Percentiles rank a stretch among this genome's conserved stretches.
These are phyloP conservation scores for Lizonia empirigonia DNA, from an alignment of 2,329 filamentous ascomycete species.

Conservation along the genomic window DNA sequence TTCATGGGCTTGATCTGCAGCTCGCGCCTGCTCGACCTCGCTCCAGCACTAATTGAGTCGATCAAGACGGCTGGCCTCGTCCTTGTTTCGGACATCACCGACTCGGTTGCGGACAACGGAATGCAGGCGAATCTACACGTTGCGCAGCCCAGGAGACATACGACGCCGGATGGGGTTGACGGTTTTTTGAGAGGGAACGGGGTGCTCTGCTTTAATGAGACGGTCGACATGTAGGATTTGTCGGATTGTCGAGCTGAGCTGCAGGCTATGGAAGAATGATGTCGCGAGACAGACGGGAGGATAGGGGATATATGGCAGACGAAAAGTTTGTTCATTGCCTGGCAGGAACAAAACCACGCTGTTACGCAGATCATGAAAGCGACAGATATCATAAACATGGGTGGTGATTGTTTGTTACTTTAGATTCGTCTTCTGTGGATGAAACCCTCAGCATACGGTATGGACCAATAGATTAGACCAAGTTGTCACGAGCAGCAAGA, in stretches of 20 bases:
- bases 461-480: background rate
- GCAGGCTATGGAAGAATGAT: background rate
- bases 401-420: background rate
- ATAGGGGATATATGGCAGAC: background rate
- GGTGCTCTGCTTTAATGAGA: conserved; percentile 90
- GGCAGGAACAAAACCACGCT: background rate
- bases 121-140: conserved; percentile 50
- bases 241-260: background rate
- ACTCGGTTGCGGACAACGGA: conserved; percentile 51
- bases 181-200: conserved; percentile 85
- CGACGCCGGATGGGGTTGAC: conserved; percentile 79
- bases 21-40: conserved; percentile 79
- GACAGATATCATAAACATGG: background rate
- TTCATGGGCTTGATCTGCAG: conserved; percentile 97
- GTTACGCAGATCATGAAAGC: background rate
- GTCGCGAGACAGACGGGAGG: background rate
- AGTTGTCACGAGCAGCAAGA: too few relatives aligned
- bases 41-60: conserved; percentile 87
- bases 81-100: conserved; percentile 84
- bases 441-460: background rate
- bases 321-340: background rate
- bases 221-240: conserved; percentile 61
- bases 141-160: conserved; percentile 45
- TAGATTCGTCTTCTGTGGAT: background rate
- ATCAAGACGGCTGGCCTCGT: conserved; percentile 95